Evolutionary conservation across 2,329 filamentous ascomycete genomes (phyloP), one percentile per base, ranked within the genome.

Genomic region (Fonsecaea multimorphosa): DNA sequence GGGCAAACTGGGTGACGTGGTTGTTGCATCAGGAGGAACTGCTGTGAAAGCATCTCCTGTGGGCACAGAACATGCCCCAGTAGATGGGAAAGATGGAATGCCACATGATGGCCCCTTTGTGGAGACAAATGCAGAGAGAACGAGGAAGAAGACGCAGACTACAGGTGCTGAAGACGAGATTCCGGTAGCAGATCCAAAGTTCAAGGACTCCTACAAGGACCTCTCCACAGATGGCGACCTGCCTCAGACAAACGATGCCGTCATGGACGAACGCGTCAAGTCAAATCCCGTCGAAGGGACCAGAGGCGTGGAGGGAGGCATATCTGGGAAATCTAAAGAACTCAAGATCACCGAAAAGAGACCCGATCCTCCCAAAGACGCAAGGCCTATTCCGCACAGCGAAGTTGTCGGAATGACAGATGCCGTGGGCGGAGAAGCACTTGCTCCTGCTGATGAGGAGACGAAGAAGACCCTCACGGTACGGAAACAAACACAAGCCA

Each of bases 21-120:
- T 61, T 44, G 59, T 58, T 22, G 57, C 67, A n/a, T 31, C 64
- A n/a, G 62, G 60, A n/a, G 59, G 53, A 14, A 36, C 31, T 54
- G 51, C 44, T 44, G 40, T 31, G 36, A 67, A 66, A 24, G 70
- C 73, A 46, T 70, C 70, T 64, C 75, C 73, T 1, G 79, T 82
- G 70, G 87, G 86, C 60, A 89, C 87, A 58, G 93, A 93, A 76
- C 89, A 95, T 81, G 92, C 91, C 63, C 94, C 94, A 0, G 89
- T 97, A 22, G 95, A 98, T 76, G 93, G 93, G 53, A 90, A 91
- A 73, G 95, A 98, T 80, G 95, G 95, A 55, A 95, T 93, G 80
- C 95, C 95, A 54, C 94, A 97, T 76, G 87, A 89, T 22, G 95
- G 95, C 1, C 95, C 95, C 1, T 89, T 86, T 74, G 80, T 84